A percentile compares a stretch with the other conserved stretches of the same genome.
Evolutionary conservation across 1,139 yeast species (phyloP).

Genomic region (Debaryomyces psychrophilus): DNA sequence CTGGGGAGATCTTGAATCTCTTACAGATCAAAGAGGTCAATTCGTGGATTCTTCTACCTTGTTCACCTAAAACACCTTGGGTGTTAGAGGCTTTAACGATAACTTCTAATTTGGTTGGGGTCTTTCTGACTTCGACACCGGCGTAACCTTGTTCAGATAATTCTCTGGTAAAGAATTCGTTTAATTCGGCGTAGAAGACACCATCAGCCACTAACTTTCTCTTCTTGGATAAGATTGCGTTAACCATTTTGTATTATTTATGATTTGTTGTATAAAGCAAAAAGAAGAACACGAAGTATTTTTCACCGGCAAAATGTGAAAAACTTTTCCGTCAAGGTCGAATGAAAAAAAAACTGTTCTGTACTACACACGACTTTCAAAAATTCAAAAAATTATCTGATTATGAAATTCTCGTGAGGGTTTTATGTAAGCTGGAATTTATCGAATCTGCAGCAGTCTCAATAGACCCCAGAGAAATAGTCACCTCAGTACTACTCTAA

Average conservation of each 20-base stretch:
- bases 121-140: constrained; percentile 99
- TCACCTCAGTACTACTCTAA: too few relatives aligned
- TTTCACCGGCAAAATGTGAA: constrained; percentile 10
- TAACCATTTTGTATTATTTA: constrained; percentile 31
- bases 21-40: constrained; percentile 96
- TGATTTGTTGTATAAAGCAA: constrained; percentile 11
- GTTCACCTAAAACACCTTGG: constrained; percentile 98
- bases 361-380: constrained; percentile 16
- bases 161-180: constrained; percentile 99
- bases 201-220: constrained; percentile 99
- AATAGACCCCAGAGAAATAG: too few relatives aligned
- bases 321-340: constrained; percentile 17
- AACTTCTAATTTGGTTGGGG: constrained; percentile 97
- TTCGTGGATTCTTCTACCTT: constrained; percentile 99
- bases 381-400: constrained; percentile 3
- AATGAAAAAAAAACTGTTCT: constrained; percentile 1
- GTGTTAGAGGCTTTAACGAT: constrained; percentile 99
- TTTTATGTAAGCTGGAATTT: neutral
- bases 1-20: constrained; percentile 97
- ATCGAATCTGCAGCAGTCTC: neutral
- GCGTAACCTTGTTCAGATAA: constrained; percentile 99
- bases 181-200: constrained; percentile 99
- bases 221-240: constrained; percentile 75
- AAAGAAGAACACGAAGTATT: constrained; percentile 8
- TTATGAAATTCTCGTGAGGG: constrained; percentile 6